A percentile compares a stretch with the other conserved stretches of the same genome.
Evolutionary conservation across 164 flowering plant species (phyloP).

Genomic region (Dillenia suffruticosa): DNA sequence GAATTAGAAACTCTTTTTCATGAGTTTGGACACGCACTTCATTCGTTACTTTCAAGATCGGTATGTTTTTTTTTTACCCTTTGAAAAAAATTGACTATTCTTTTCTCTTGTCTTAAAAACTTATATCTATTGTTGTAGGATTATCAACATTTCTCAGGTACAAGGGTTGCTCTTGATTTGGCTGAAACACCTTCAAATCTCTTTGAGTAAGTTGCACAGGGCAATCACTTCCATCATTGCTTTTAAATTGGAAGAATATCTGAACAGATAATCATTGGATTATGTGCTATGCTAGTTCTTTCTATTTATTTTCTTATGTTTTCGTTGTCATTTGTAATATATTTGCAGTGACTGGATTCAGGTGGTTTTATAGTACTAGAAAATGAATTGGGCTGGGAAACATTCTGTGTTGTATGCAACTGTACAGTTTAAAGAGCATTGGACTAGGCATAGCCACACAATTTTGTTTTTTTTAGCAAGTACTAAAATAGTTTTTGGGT

Average conservation of each 20-base stretch:
- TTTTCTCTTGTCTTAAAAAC: constrained; percentile 1
- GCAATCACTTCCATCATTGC: not conserved
- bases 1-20: constrained; percentile 95
- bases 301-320: too few species aligned
- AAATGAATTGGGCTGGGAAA: too few species aligned
- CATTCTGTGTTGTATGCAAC: too few species aligned
- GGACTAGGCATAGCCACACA: too few species aligned
- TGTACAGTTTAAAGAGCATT: too few species aligned
- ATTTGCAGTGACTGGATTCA: too few species aligned
- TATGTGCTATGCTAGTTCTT: too few species aligned
- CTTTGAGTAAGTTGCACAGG: constrained; percentile 72
- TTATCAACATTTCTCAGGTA: constrained; percentile 96
- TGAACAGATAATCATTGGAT: not conserved
- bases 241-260: not conserved
- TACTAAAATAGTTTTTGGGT: too few species aligned
- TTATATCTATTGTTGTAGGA: constrained; percentile 44
- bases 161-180: constrained; percentile 87
- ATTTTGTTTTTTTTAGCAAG: too few species aligned
- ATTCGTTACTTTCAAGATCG: constrained; percentile 94
- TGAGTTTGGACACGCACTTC: constrained; percentile 99
- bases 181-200: constrained; percentile 96
- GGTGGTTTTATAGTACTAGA: too few species aligned
- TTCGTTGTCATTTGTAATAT: too few species aligned
- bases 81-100: not conserved
- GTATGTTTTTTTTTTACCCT: constrained; percentile 27